Conservation (phyloP, 352 stramenopile species). For the Phytophthora ohioensis region DNA sequence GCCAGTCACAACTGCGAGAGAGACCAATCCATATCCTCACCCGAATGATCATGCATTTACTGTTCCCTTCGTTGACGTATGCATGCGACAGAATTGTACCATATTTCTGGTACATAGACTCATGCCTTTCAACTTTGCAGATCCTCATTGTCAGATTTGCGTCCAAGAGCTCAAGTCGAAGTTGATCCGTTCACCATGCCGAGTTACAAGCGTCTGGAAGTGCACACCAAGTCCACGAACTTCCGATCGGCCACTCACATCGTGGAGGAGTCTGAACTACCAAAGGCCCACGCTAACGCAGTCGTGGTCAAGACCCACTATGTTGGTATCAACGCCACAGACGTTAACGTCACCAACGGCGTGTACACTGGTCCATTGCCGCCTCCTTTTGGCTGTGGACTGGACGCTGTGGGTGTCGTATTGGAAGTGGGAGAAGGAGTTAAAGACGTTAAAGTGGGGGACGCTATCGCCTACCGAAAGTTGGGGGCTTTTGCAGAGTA, state of each 20-base stretch:
- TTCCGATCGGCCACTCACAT: constrained; percentile 51
- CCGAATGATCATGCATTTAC: too few relatives aligned
- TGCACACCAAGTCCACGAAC: constrained; percentile 53
- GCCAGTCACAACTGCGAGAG: constrained; percentile 36
- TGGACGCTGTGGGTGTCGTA: constrained; percentile 56
- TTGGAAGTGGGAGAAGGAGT: constrained; percentile 50
- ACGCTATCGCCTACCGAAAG: constrained; percentile 56
- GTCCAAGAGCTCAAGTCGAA: constrained; percentile 21
- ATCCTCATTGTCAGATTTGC: constrained; percentile 19
- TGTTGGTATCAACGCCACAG: constrained; percentile 61
- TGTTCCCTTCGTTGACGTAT: constrained; percentile 1
- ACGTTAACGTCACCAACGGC: constrained; percentile 66
- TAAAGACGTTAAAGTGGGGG: constrained; percentile 47
- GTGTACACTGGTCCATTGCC: constrained; percentile 41
- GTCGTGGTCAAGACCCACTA: constrained; percentile 57
- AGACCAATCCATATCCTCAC: constrained; percentile 6
- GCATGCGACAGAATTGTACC: constrained; percentile 10
- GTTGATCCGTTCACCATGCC: constrained; percentile 29
- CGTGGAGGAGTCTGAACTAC: constrained; percentile 42
- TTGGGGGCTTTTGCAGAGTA: constrained; percentile 67
- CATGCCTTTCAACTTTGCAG: neutral
- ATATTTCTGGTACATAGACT: neutral
- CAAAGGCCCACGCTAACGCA: constrained; percentile 26
- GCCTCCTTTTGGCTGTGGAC: constrained; percentile 54
- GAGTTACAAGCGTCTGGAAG: constrained; percentile 49